Evolutionary conservation across 805 yeast genomes (phyloP).

Genomic region (Diddensiella caesifluorescens): DNA sequence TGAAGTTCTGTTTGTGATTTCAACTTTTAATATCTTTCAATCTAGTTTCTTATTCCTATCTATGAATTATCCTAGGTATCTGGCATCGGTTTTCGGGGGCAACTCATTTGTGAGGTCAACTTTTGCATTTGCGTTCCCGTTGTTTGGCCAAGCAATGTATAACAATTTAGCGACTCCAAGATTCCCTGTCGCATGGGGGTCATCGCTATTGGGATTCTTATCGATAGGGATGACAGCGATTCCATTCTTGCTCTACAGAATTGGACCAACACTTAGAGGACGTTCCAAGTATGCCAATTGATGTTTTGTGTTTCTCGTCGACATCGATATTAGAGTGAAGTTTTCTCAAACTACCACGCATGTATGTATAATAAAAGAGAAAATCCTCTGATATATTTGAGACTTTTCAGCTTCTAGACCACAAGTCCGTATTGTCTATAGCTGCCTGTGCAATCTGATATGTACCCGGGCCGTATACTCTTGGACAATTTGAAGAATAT

Average conservation of each 20-base stretch:
- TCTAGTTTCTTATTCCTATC: constrained; percentile 45
- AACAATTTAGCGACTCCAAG: constrained; percentile 34
- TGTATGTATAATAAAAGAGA: too few relatives aligned
- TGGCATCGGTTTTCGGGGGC: constrained; percentile 58
- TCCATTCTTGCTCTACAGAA: constrained; percentile 39
- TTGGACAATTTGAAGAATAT: too few relatives aligned
- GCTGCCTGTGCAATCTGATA: too few relatives aligned
- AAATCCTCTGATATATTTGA: too few relatives aligned
- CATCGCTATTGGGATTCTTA: constrained; percentile 44
- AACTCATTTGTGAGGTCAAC: constrained; percentile 47
- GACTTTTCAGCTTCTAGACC: too few relatives aligned
- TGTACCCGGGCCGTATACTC: too few relatives aligned
- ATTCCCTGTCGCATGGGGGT: constrained; percentile 61
- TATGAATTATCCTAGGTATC: constrained; percentile 41
- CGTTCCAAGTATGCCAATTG: constrained; percentile 31
- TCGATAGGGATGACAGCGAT: constrained; percentile 41
- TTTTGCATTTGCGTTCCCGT: constrained; percentile 56
- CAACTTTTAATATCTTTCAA: constrained; percentile 45
- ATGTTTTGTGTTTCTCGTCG: too few relatives aligned
- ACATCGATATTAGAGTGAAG: too few relatives aligned
- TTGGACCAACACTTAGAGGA: constrained; percentile 33
- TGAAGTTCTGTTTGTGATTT: constrained; percentile 35
- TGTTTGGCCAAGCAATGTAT: constrained; percentile 60
- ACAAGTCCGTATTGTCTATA: too few relatives aligned
- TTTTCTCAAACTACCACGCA: too few relatives aligned